Conservation (phyloP, 768 basidiomycete species). For the Termitomyces heimii region DNA sequence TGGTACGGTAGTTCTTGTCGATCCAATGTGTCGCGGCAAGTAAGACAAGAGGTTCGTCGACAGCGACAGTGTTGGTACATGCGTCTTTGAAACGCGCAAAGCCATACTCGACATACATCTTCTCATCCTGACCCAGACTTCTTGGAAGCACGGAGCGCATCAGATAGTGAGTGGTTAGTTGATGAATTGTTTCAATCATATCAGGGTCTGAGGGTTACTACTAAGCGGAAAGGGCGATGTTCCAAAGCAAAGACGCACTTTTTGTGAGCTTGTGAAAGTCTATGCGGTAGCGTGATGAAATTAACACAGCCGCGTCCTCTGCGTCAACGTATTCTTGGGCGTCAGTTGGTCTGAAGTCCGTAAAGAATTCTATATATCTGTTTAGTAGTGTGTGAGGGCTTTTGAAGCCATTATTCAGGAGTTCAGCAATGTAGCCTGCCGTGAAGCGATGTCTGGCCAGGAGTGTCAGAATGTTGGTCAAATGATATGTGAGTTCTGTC, state of each 20-base stretch:
- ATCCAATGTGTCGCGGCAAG: conserved; percentile 37
- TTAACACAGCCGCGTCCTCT: conserved; percentile 23
- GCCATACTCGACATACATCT: conserved; percentile 35
- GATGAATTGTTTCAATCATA: conserved; percentile 32
- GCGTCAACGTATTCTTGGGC: conserved; percentile 21
- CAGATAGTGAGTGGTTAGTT: conserved; percentile 31
- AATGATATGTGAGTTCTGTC: neutral
- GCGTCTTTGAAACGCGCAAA: conserved; percentile 38
- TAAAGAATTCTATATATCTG: conserved; percentile 34
- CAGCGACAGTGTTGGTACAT: conserved; percentile 28
- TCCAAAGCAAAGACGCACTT: conserved; percentile 20
- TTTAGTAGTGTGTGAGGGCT: conserved; percentile 34
- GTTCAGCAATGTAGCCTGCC: conserved; percentile 34
- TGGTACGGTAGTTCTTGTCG: conserved; percentile 26
- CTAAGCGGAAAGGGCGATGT: neutral
- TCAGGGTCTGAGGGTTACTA: conserved; percentile 22
- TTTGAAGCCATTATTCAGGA: conserved; percentile 31
- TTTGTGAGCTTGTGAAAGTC: conserved; percentile 37
- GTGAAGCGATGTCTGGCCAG: conserved; percentile 37
- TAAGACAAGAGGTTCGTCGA: conserved; percentile 40
- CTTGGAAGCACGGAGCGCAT: conserved; percentile 33
- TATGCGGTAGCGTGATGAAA: conserved; percentile 30
- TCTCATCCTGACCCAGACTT: conserved; percentile 33
- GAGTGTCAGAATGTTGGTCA: neutral
- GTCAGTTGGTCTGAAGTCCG: conserved; percentile 33